Conservation (phyloP, 139 green algal species). For the Pseudopediastrum boryanum region DNA sequence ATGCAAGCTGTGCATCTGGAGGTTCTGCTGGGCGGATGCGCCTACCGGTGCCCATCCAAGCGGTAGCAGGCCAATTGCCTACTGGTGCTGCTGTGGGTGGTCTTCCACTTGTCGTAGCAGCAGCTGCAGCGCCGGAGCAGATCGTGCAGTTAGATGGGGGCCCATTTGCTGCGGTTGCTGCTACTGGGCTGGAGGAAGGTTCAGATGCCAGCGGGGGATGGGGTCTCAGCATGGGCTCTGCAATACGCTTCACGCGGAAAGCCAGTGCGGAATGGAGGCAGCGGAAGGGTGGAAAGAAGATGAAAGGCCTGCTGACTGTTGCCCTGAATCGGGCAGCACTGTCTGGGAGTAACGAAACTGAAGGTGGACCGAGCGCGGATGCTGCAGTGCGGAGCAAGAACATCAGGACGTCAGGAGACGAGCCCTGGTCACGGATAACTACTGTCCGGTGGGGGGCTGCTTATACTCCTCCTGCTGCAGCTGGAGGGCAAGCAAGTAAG, state of each 20-base stretch:
- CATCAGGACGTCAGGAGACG: conserved; percentile 19
- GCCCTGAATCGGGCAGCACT: conserved; percentile 16
- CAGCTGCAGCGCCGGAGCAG: background rate
- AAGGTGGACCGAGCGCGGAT: background rate
- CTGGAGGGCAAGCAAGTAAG: too few species aligned
- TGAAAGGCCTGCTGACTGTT: conserved; percentile 28
- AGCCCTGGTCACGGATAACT: conserved; percentile 41
- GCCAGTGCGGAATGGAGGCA: conserved; percentile 38
- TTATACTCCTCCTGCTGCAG: too few species aligned
- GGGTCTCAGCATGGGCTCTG: background rate
- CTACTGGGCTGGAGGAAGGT: background rate
- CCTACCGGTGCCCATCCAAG: background rate
- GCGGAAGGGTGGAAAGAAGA: conserved; percentile 5
- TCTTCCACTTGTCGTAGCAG: background rate
- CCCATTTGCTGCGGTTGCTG: background rate
- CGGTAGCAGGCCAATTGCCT: background rate
- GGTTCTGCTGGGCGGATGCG: background rate
- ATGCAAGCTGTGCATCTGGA: background rate
- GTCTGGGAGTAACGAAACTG: background rate
- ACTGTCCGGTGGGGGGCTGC: conserved; percentile 39
- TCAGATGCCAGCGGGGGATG: too few species aligned
- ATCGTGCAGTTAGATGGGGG: background rate
- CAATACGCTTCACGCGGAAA: conserved; percentile 32
- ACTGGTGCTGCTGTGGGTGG: background rate
- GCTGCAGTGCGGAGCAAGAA: conserved; percentile 23